phyloP scores from a whole-genome alignment of 202 grass and related monocot species.

The Zoysia matrella region DNA sequence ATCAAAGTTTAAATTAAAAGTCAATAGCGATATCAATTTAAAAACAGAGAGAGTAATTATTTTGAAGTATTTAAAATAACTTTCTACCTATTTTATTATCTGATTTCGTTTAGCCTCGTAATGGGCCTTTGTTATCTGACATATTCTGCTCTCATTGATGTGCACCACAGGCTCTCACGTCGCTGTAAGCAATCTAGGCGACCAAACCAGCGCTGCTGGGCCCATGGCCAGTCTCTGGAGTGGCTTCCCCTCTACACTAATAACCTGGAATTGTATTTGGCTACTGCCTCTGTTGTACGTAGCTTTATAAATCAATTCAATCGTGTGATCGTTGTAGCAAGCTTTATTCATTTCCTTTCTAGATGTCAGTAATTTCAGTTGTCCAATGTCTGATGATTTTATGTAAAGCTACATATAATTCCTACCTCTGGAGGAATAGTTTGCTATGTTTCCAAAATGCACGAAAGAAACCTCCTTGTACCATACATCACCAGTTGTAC shows the following conservation, averaged over 20 bases:
- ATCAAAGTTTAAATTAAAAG: too few relatives aligned
- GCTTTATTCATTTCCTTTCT: neutral
- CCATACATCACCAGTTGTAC: too few relatives aligned
- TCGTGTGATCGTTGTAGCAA: neutral
- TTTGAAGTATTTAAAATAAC: neutral
- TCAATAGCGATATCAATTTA: too few relatives aligned
- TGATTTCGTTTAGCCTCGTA: neutral
- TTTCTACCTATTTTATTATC: neutral
- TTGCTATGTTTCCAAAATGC: too few relatives aligned
- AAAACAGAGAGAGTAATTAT: neutral
- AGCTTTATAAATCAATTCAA: neutral
- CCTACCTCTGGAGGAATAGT: too few relatives aligned
- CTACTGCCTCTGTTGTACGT: neutral
- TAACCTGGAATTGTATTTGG: constrained; percentile 8
- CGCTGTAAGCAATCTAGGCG: constrained; percentile 23
- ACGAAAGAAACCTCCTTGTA: too few relatives aligned
- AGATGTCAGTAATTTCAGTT: neutral
- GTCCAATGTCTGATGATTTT: neutral
- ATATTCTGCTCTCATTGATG: neutral
- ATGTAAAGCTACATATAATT: neutral
- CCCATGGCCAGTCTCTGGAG: constrained; percentile 20
- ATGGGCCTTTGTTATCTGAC: neutral
- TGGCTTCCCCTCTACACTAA: neutral
- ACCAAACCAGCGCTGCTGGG: constrained; percentile 30
- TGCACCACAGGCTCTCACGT: constrained; percentile 59